phyloP scores from a whole-genome alignment of 345 rosid species.

The Hibiscus syriacus region DNA sequence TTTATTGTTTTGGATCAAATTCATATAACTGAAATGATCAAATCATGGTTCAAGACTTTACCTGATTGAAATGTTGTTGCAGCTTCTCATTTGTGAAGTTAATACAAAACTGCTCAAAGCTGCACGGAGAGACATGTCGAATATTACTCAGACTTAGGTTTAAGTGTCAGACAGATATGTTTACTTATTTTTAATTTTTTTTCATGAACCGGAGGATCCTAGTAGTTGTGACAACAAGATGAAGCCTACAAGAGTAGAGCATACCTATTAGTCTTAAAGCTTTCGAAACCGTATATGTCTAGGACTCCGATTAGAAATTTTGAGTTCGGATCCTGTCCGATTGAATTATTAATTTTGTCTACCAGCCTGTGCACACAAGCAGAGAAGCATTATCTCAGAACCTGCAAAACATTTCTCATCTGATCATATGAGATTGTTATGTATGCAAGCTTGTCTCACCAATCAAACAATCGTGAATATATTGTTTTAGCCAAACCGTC shows the following conservation, averaged over 20 bases:
- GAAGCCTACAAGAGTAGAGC: not conserved
- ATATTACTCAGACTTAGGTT: not conserved
- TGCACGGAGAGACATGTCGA: constrained; percentile 20
- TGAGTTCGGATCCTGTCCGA: constrained; percentile 84
- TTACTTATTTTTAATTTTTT: too few relatives aligned
- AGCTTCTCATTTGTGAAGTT: constrained; percentile 94
- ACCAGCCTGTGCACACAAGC: constrained; percentile 60
- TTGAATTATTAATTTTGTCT: constrained; percentile 68
- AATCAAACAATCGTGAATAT: constrained; percentile 82
- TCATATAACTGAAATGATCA: not conserved
- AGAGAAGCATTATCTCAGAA: not conserved
- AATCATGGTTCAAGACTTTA: constrained; percentile 19
- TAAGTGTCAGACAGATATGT: not conserved
- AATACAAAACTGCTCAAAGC: constrained; percentile 95
- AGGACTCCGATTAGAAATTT: constrained; percentile 85
- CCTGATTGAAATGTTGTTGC: constrained; percentile 98
- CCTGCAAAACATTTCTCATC: not conserved
- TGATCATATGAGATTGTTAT: not conserved
- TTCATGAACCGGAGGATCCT: too few relatives aligned
- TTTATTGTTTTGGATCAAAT: not conserved
- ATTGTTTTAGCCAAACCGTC: constrained; percentile 92
- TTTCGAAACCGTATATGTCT: constrained; percentile 92
- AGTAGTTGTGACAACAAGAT: not conserved
- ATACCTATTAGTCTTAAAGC: constrained; percentile 81
- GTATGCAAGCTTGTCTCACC: constrained; percentile 35